phyloP scores from a whole-genome alignment of 73 alveolate genomes.

The Tetrahymena thermophila region DNA sequence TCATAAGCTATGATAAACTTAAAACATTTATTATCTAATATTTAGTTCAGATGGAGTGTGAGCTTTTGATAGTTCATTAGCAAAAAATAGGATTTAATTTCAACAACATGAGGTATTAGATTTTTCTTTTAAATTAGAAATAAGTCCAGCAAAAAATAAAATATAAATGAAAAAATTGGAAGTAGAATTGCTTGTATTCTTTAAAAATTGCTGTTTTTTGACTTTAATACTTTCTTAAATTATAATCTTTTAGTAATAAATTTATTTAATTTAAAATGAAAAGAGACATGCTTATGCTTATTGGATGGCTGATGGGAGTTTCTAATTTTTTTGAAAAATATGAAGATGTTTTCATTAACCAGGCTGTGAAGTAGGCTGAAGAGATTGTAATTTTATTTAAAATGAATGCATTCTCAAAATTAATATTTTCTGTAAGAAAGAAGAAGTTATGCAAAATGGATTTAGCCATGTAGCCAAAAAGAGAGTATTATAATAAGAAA shows the following conservation, averaged over 20 bases:
- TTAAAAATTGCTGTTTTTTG: background rate
- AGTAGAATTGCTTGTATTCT: no score
- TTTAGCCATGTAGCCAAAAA: background rate
- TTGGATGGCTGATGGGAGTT: background rate
- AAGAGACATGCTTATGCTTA: background rate
- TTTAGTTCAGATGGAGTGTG: background rate
- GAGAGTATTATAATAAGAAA: background rate
- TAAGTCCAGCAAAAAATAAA: no score
- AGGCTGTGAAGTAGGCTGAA: background rate
- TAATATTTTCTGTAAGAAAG: background rate
- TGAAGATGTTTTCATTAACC: background rate
- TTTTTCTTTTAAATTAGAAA: no score
- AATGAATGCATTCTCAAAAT: background rate
- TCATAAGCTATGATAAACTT: background rate
- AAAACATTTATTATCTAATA: background rate
- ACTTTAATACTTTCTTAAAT: background rate
- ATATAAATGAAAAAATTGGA: no score
- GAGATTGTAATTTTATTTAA: background rate
- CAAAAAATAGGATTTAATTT: background rate
- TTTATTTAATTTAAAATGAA: background rate
- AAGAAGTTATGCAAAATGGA: background rate
- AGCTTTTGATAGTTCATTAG: background rate
- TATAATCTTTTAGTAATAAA: no score
- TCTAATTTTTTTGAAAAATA: background rate
- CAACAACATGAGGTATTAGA: background rate